These are phyloP conservation scores for Hymenoscyphus fraxineus DNA, from an alignment of 2,329 filamentous ascomycete genomes.

Conservation along the genomic window DNA sequence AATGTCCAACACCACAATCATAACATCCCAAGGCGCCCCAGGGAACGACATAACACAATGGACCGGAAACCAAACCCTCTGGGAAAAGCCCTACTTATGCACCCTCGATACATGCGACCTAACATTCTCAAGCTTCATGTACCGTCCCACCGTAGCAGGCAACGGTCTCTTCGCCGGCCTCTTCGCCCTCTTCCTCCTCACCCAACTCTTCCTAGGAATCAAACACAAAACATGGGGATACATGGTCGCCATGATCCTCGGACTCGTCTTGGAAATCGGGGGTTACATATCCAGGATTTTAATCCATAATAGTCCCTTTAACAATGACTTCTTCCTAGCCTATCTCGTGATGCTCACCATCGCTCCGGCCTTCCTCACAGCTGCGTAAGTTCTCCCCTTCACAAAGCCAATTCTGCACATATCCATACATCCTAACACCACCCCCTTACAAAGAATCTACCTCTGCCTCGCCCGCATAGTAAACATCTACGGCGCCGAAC, in stretches of 20 bases:
- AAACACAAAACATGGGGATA: conserved; percentile 55
- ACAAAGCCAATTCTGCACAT: background rate
- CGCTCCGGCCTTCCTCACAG: conserved; percentile 50
- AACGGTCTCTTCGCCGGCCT: conserved; percentile 51
- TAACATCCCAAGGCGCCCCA: conserved; percentile 5
- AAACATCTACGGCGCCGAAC: conserved; percentile 48
- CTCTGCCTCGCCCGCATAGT: conserved; percentile 55
- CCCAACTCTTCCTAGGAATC: conserved; percentile 44
- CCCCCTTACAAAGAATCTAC: conserved; percentile 43
- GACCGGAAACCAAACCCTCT: conserved; percentile 28
- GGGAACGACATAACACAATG: conserved; percentile 9
- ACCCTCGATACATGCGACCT: conserved; percentile 42
- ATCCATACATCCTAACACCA: background rate
- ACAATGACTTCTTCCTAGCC: conserved; percentile 50
- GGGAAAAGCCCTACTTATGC: conserved; percentile 23
- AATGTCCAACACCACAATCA: conserved; percentile 22
- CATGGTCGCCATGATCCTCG: conserved; percentile 45
- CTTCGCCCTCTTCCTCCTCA: conserved; percentile 45
- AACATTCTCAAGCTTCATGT: conserved; percentile 52
- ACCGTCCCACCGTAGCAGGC: conserved; percentile 53
- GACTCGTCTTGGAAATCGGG: conserved; percentile 47
- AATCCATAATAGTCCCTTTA: conserved; percentile 52
- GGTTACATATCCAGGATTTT: conserved; percentile 52
- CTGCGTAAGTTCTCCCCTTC: conserved; percentile 35
- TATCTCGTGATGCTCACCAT: conserved; percentile 52